Conservation (phyloP, 495 filamentous ascomycete species). For the Annulohypoxylon stygium region DNA sequence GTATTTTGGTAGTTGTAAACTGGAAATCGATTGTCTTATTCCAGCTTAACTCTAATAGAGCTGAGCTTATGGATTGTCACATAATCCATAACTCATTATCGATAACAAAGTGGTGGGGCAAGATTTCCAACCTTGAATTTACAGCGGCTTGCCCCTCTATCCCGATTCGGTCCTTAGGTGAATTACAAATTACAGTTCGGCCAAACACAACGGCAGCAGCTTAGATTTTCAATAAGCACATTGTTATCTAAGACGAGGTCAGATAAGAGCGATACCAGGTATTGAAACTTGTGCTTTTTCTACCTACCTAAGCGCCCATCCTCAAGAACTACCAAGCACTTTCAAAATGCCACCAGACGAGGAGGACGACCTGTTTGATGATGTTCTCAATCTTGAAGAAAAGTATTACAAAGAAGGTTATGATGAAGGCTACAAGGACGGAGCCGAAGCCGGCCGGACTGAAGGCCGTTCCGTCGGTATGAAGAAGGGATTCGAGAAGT, state of each 20-base stretch:
- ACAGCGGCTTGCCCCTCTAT: conserved; percentile 35
- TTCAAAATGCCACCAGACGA: conserved; percentile 38
- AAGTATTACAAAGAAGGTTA: conserved; percentile 89
- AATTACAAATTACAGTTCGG: neutral
- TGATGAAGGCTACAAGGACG: conserved; percentile 78
- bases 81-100: conserved; percentile 20
- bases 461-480: conserved; percentile 93
- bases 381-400: conserved; percentile 82
- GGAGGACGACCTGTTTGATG: conserved; percentile 71
- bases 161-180: neutral
- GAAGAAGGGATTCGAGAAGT: conserved; percentile 94
- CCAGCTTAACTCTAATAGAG: neutral
- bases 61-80: conserved; percentile 7
- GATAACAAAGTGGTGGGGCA: conserved; percentile 26
- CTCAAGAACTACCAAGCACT: neutral
- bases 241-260: neutral
- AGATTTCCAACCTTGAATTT: too few species aligned
- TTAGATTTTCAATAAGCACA: neutral
- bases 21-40: neutral
- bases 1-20: neutral
- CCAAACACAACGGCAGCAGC: neutral
- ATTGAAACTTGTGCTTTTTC: neutral
- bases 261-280: neutral
- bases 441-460: conserved; percentile 79
- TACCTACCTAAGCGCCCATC: neutral